Percentiles rank a stretch among this genome's conserved stretches.
Evolutionary conservation across 345 rosid genomes (phyloP).

Genomic region (Citrus medica): DNA sequence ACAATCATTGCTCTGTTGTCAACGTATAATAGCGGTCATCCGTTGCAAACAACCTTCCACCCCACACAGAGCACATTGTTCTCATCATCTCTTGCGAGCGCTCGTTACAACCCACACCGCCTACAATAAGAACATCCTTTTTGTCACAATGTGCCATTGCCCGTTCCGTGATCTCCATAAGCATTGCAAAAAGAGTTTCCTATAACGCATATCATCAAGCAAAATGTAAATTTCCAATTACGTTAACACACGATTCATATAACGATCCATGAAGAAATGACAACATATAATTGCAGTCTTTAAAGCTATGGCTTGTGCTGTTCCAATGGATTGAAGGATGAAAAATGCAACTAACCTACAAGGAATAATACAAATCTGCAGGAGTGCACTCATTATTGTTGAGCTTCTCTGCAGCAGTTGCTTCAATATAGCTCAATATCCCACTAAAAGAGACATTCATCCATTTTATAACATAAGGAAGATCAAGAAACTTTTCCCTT

Average conservation of each 20-base stretch:
- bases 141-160: constrained; percentile 98
- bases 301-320: background rate
- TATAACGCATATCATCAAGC: constrained; percentile 16
- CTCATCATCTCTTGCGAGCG: constrained; percentile 95
- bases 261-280: background rate
- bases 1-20: constrained; percentile 99
- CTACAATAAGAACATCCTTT: constrained; percentile 89
- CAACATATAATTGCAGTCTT: background rate
- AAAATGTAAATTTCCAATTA: background rate
- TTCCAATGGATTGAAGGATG: background rate
- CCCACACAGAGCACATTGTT: constrained; percentile 86
- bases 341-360: constrained; percentile 50
- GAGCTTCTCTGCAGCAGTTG: constrained; percentile 79
- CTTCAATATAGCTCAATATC: constrained; percentile 84
- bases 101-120: constrained; percentile 94
- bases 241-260: background rate
- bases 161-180: constrained; percentile 90
- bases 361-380: constrained; percentile 89
- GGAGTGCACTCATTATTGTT: constrained; percentile 82
- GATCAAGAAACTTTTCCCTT: constrained; percentile 82
- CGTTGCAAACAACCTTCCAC: constrained; percentile 76
- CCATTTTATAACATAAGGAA: constrained; percentile 93
- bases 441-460: constrained; percentile 98
- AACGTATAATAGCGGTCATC: constrained; percentile 88
- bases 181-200: constrained; percentile 93